These are phyloP conservation scores for Amaranthus cruentus DNA, from an alignment of 148 eudicot genomes.

Conservation along the genomic window DNA sequence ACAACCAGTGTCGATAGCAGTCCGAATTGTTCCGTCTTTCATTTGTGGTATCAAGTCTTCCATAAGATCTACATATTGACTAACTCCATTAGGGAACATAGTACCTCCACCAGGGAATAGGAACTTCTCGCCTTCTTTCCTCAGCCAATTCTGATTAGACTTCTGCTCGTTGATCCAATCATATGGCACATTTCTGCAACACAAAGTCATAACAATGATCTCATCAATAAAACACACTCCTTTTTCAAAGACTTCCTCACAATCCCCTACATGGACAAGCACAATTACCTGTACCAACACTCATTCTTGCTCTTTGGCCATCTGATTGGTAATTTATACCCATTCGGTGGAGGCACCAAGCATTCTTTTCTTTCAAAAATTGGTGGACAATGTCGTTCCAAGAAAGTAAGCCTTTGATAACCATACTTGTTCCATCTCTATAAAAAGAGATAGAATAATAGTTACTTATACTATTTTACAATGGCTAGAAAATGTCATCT, in stretches of 20 bases:
- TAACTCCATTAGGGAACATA: slow-evolving; percentile 91
- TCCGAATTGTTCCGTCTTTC: slow-evolving; percentile 87
- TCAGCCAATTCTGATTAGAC: slow-evolving; percentile 91
- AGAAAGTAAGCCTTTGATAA: slow-evolving; percentile 57
- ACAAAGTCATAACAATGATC: slow-evolving; percentile 9
- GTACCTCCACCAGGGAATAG: slow-evolving; percentile 98
- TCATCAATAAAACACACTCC: background rate
- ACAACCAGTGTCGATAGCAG: slow-evolving; percentile 97
- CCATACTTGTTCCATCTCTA: slow-evolving; percentile 93
- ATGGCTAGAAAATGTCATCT: too few species aligned
- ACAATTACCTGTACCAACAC: slow-evolving; percentile 90
- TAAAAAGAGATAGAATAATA: background rate
- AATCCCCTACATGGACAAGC: background rate
- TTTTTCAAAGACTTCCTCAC: background rate
- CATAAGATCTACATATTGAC: slow-evolving; percentile 77
- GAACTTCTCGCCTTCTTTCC: slow-evolving; percentile 94
- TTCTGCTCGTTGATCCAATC: slow-evolving; percentile 93
- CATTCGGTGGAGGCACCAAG: slow-evolving; percentile 93
- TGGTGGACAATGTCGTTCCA: slow-evolving; percentile 96
- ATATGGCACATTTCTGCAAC: slow-evolving; percentile 81
- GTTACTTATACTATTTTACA: too few species aligned
- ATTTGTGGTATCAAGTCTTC: slow-evolving; percentile 72
- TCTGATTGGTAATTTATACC: slow-evolving; percentile 77
- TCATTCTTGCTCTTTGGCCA: slow-evolving; percentile 95
- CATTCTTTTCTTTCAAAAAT: slow-evolving; percentile 71